Percentiles rank a stretch among this genome's conserved stretches.
These are phyloP conservation scores for Ceriops zippeliana DNA, from an alignment of 345 rosid genomes.

Conservation along the genomic window DNA sequence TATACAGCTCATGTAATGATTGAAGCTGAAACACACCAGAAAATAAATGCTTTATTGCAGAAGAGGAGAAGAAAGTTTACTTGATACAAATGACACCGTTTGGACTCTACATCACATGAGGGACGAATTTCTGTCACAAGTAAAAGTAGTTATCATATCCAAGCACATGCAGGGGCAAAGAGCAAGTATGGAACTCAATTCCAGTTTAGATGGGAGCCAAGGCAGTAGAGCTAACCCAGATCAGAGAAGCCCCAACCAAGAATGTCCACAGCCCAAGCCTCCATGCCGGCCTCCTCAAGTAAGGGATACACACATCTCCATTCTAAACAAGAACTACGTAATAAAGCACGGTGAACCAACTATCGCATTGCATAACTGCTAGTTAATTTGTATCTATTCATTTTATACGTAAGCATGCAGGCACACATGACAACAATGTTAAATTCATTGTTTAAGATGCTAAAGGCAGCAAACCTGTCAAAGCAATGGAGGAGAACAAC, in stretches of 20 bases:
- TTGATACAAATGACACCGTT: slow-evolving; percentile 72
- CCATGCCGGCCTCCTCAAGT: slow-evolving; percentile 72
- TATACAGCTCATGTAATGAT: too few species aligned
- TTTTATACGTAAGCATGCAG: too few species aligned
- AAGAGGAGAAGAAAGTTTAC: slow-evolving; percentile 19
- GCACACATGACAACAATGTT: too few species aligned
- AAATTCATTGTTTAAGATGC: neutral
- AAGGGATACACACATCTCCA: slow-evolving; percentile 68
- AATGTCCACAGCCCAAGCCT: slow-evolving; percentile 87
- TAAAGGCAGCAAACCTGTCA: slow-evolving; percentile 57
- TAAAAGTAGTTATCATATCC: neutral
- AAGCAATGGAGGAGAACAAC: slow-evolving; percentile 81
- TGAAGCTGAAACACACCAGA: too few species aligned
- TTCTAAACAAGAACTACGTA: slow-evolving; percentile 69
- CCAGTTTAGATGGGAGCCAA: neutral
- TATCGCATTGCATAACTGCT: too few species aligned
- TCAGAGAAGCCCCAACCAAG: slow-evolving; percentile 96
- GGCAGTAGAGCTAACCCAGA: slow-evolving; percentile 40
- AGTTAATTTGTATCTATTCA: too few species aligned
- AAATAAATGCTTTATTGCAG: too few species aligned
- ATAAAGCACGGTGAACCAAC: slow-evolving; percentile 13
- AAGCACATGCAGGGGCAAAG: neutral
- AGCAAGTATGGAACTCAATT: slow-evolving; percentile 1
- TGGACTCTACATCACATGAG: slow-evolving; percentile 63
- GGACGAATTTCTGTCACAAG: slow-evolving; percentile 48